A percentile compares a stretch with the other conserved stretches of the same genome.
phyloP scores from a whole-genome alignment of 108 stramenopile genomes.

The Cyclotella atomus region DNA sequence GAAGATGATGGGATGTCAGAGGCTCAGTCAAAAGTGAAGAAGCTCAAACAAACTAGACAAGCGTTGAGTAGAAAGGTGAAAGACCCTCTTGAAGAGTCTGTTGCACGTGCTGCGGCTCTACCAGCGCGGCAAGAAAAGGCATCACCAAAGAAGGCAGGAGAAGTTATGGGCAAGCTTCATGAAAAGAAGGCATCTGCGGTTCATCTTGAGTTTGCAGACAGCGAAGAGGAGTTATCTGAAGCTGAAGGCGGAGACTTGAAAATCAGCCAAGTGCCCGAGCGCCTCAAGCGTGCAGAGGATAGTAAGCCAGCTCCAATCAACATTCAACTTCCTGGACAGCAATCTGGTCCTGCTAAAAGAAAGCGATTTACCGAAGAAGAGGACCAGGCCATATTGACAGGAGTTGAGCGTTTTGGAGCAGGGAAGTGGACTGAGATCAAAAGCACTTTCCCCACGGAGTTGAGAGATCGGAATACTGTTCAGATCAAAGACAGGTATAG shows the following conservation, averaged over 20 bases:
- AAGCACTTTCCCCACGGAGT: slow-evolving; percentile 45
- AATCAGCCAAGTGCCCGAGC: slow-evolving; percentile 33
- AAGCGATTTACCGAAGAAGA: slow-evolving; percentile 64
- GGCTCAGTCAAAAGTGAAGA: slow-evolving; percentile 3
- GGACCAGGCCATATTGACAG: slow-evolving; percentile 58
- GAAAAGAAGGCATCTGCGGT: slow-evolving; percentile 25
- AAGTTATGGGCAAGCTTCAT: neutral
- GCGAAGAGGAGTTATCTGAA: neutral
- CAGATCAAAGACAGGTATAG: slow-evolving; percentile 81
- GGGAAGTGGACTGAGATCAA: slow-evolving; percentile 77
- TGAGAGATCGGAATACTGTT: slow-evolving; percentile 58
- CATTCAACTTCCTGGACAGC: neutral
- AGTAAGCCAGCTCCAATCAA: neutral
- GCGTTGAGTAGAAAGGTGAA: slow-evolving; percentile 38
- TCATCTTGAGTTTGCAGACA: neutral
- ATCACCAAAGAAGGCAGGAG: neutral
- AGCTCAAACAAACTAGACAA: slow-evolving; percentile 23
- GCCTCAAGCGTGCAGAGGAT: neutral
- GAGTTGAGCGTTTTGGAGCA: slow-evolving; percentile 55
- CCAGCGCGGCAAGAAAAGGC: neutral
- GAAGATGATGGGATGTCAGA: no score
- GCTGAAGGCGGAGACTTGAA: neutral
- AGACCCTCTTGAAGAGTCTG: slow-evolving; percentile 26
- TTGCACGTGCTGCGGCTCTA: slow-evolving; percentile 36
- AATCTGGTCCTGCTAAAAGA: slow-evolving; percentile 28